Conservation (phyloP, 1,139 yeast genomes). For the Suhomyces kunorum region DNA sequence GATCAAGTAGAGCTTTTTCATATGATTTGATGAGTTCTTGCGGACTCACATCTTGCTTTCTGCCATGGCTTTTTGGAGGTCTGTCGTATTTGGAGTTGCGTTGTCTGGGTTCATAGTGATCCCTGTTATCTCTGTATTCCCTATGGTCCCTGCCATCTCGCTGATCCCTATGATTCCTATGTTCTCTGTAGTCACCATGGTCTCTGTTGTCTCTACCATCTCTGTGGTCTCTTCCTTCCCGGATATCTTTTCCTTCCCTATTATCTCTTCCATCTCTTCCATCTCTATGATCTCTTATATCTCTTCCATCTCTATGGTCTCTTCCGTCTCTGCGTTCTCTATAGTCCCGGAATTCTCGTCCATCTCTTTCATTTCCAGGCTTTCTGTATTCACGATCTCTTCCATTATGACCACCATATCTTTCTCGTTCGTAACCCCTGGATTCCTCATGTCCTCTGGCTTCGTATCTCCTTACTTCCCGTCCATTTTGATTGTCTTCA, state of each 20-base stretch:
- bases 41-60: conserved; percentile 17
- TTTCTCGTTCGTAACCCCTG: neutral
- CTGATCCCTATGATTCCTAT: neutral
- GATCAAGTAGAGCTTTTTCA: conserved; percentile 23
- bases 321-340: too few species aligned
- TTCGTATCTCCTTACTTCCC: neutral
- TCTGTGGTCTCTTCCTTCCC: conserved; percentile 7
- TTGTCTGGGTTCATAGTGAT: conserved; percentile 6
- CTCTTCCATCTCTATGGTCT: neutral
- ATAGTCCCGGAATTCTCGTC: too few species aligned
- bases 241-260: conserved; percentile 1
- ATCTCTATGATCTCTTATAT: conserved; percentile 3
- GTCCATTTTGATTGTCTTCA: neutral
- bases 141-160: conserved; percentile 2
- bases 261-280: conserved; percentile 8
- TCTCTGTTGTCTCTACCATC: conserved; percentile 9
- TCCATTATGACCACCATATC: neutral
- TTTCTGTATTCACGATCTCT: neutral
- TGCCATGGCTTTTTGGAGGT: neutral
- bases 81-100: neutral
- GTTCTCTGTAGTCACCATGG: conserved; percentile 7
- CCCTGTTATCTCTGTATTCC: conserved; percentile 1
- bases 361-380: neutral
- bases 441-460: conserved; percentile 1
- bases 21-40: conserved; percentile 25